phyloP scores from a whole-genome alignment of 495 filamentous ascomycete genomes.

The Annulohypoxylon bovei region DNA sequence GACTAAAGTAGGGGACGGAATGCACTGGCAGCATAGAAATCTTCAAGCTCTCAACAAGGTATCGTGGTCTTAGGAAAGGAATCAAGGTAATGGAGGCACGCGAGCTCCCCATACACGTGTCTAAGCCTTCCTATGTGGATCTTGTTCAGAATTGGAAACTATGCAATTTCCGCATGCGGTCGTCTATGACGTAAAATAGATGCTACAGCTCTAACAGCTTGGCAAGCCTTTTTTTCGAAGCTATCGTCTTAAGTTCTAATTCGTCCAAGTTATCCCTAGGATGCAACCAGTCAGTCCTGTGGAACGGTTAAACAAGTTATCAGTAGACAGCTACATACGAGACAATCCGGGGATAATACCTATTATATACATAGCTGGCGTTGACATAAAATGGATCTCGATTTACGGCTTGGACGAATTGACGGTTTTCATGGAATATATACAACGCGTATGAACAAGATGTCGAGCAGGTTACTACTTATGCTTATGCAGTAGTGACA shows the following conservation, averaged over 20 bases:
- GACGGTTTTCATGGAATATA: not conserved
- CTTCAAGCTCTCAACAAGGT: not conserved
- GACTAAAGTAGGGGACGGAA: not conserved
- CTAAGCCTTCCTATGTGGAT: conserved; percentile 2
- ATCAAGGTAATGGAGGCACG: not conserved
- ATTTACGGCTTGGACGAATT: conserved; percentile 14
- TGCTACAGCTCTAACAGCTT: conserved; percentile 9
- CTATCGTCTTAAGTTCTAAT: conserved; percentile 3
- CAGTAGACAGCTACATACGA: conserved; percentile 7
- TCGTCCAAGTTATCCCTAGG: conserved; percentile 4
- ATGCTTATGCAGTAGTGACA: not conserved
- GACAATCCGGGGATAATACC: conserved; percentile 18
- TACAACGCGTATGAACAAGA: too few relatives aligned
- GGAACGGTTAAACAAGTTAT: conserved; percentile 36
- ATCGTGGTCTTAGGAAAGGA: conserved; percentile 1
- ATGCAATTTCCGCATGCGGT: conserved; percentile 36
- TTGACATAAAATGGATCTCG: conserved; percentile 18
- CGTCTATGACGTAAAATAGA: conserved; percentile 37
- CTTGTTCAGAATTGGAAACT: not conserved
- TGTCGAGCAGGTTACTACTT: not conserved
- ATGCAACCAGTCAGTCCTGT: conserved; percentile 5
- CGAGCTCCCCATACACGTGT: conserved; percentile 23
- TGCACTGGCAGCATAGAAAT: conserved; percentile 1
- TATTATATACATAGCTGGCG: conserved; percentile 1
- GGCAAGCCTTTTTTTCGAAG: conserved; percentile 11